Evolutionary conservation across 345 rosid species (phyloP), one percentile per base, ranked within the genome.

Genomic region (Hypericum perforatum): DNA sequence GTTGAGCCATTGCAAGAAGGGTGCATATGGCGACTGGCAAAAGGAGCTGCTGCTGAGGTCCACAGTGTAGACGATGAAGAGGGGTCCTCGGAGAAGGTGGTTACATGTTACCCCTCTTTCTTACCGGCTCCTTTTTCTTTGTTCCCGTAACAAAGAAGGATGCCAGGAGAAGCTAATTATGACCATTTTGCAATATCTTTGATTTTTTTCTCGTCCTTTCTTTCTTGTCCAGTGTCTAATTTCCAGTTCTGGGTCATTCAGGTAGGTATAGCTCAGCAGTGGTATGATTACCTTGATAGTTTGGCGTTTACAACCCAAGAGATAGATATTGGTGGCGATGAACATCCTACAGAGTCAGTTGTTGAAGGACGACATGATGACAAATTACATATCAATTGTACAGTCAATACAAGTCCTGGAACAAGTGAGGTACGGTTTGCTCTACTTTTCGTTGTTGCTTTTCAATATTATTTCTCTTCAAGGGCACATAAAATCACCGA

Each of bases 211-310:
- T 6, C 36, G 39, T 52, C 41, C 22, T 29, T 39, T 61, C n/a
- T n/a, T n/a, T n/a, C n/a, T 41, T n/a, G 45, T 45, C 12, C 9
- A 41, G 68, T 36, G 11, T 41, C 52, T 69, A 36, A 39, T 13
- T 59, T 54, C 39, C 44, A 16, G 58, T 52, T 14, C 9, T 63
- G 57, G 59, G 57, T 65, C 43, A 36, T 63, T 52, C 80, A 92
- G 96, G 91, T 85, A 62, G 91, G 95, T 63, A 72, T 65, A 44
- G 77, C 98, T 61, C 98, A 92, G 61, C 82, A 85, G 66, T 92
- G 94, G 90, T 92, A 81, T 40, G 91, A 92, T 73, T 94, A 81
- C 62, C 60, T 92, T 70, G 98, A 85, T 64, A 78, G 71, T 72
- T 76, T 92, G 68, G 86, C 89, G 57, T 83, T 80, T 68, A 59